Base-by-base conservation (phyloP, 257 asterid species). In the Solanum sparsipilum region DNA sequence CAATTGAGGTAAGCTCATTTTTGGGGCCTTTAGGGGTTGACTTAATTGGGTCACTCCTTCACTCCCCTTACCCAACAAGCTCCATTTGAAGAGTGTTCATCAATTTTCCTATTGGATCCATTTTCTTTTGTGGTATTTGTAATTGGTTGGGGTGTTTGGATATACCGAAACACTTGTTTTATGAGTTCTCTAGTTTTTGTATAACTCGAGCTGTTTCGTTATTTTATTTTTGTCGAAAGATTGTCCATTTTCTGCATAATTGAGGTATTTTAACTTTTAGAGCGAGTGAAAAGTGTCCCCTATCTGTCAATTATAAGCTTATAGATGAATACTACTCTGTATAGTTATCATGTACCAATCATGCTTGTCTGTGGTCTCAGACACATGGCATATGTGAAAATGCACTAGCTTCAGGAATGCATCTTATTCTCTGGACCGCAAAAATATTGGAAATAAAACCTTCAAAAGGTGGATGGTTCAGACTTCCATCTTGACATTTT, bases 1-100 rank as follows among this genome's bases (percentile, higher is more conserved):
- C 99, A 39, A 94, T 96, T 79, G 99, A 96, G 98, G 99, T 96
- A 86, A 86, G 27, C 18, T 84, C 29, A 46, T 48, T 4, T 81
- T 29, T 81, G 32, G 58, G 58, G 44, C 29, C 4, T 2, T 29
- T 29, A 46, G 3, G 85, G 29, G 31, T 46, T 48, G 20, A 79
- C 2, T 21, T 46, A 41, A 15, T 79, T 27, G 38, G 85, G 13
- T 79, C 67, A 16, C 10, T 41, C 65, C 38, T 4, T 15, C 12
- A 15, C 25, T 0, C 84, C 38, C 8, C 38, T 41, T 25, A 27
- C 15, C 65, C 25, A 15, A 79, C 15, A 39, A 4, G 36, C 84
- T 79, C 65, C 2, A n/a, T 44, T 25, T 46, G 25, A 29, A 44
- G 18, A 29, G 1, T 79, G 67, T 39, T 23, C 25, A 20, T 29